These are phyloP conservation scores for Spinacia oleracea DNA, from an alignment of 179 eudicot species.

Conservation along the genomic window DNA sequence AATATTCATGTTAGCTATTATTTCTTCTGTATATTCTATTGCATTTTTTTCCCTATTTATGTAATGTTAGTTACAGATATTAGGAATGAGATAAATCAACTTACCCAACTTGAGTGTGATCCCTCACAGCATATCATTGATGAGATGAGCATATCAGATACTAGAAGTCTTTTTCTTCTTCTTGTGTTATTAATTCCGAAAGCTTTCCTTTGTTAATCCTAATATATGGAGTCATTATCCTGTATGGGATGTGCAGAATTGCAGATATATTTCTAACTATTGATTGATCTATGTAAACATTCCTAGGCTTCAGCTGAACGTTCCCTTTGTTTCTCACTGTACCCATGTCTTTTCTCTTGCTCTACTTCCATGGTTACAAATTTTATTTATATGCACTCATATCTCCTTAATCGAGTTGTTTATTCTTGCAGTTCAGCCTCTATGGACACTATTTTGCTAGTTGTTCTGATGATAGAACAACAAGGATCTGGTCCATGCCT, in stretches of 20 bases:
- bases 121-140: too few relatives aligned
- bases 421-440: slow-evolving; percentile 88
- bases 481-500: slow-evolving; percentile 95
- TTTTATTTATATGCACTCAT: background rate
- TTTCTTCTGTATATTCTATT: too few relatives aligned
- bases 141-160: too few relatives aligned
- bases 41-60: too few relatives aligned
- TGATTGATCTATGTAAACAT: background rate
- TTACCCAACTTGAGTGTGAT: too few relatives aligned
- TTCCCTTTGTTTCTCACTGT: background rate
- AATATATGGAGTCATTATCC: too few relatives aligned
- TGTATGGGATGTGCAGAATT: slow-evolving; percentile 99
- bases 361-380: background rate
- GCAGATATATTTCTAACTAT: slow-evolving; percentile 48
- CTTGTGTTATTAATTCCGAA: too few relatives aligned
- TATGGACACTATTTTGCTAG: slow-evolving; percentile 95
- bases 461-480: slow-evolving; percentile 98
- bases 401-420: slow-evolving; percentile 21
- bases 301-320: background rate
- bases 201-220: too few relatives aligned
- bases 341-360: background rate
- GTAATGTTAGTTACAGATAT: too few relatives aligned
- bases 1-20: too few relatives aligned
- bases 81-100: too few relatives aligned
- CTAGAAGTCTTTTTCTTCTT: too few relatives aligned